These are phyloP conservation scores for Chlorella sp. DNA, from an alignment of 139 green algal genomes.

Conservation along the genomic window DNA sequence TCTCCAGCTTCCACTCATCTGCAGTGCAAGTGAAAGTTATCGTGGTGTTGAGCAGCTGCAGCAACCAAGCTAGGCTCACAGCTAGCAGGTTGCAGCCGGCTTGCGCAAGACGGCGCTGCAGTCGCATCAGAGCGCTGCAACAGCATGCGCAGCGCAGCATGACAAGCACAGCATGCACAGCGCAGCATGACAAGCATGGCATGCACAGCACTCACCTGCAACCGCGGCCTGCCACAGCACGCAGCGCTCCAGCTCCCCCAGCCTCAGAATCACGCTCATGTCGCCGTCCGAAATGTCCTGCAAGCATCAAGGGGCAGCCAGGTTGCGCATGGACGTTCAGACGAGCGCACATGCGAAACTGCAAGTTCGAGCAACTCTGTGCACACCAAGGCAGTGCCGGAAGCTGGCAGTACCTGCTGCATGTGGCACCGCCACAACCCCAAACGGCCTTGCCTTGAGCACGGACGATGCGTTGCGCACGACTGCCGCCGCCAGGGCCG, in stretches of 20 bases:
- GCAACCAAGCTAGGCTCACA: no score
- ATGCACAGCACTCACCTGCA: constrained; percentile 59
- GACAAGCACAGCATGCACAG: no score
- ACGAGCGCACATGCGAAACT: neutral
- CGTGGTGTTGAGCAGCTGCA: neutral
- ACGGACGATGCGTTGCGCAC: constrained; percentile 66
- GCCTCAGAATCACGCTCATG: constrained; percentile 52
- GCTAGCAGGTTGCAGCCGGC: no score
- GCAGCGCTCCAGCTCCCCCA: constrained; percentile 74
- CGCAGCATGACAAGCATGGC: no score
- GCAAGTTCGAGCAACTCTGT: no score
- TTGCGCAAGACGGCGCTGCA: no score
- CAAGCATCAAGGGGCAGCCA: neutral
- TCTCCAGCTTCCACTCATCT: constrained; percentile 38
- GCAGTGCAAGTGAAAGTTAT: neutral
- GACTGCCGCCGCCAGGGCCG: constrained; percentile 65
- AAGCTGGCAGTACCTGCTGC: no score
- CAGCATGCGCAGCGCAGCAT: neutral
- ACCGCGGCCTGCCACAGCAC: constrained; percentile 71
- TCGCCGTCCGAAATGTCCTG: constrained; percentile 48
- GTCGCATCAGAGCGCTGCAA: no score
- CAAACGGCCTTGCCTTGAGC: constrained; percentile 36
- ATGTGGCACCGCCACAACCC: neutral
- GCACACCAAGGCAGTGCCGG: no score
- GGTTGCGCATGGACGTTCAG: neutral